Evolutionary conservation across 2,329 filamentous ascomycete genomes (phyloP).

Genomic region (Paecilomyces niveus): DNA sequence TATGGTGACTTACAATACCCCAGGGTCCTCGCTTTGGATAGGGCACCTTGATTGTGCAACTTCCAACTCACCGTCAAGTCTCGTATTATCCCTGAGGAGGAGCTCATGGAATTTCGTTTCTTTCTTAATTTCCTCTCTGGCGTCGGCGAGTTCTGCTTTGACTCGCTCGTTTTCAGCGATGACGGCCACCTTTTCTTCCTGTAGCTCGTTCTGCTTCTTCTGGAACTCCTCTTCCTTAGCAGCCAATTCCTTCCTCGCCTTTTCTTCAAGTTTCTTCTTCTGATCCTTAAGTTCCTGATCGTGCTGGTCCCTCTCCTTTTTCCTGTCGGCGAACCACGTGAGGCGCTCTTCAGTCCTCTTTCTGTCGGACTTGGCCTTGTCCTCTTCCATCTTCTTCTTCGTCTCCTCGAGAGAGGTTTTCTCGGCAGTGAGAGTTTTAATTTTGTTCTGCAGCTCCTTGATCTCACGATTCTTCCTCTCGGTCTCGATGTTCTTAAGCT

Average conservation of each 20-base stretch:
- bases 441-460: background rate
- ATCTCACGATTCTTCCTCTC: background rate
- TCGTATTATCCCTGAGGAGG: background rate
- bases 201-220: background rate
- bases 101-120: background rate
- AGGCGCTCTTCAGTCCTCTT: background rate
- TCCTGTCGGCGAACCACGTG: background rate
- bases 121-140: background rate
- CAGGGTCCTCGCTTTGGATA: background rate
- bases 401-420: background rate
- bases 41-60: background rate
- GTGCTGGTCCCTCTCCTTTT: background rate
- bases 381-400: conserved; percentile 4
- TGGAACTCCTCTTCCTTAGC: background rate
- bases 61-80: background rate
- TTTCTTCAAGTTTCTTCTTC: background rate
- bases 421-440: background rate
- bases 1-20: background rate
- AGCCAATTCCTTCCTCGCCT: background rate
- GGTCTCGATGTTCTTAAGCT: background rate
- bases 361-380: conserved; percentile 11
- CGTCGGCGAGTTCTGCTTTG: background rate
- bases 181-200: background rate
- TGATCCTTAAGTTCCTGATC: background rate
- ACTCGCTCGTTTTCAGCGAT: background rate